These are phyloP conservation scores for Lipomyces yamanashiensis DNA, from an alignment of 805 yeast genomes.

Conservation along the genomic window DNA sequence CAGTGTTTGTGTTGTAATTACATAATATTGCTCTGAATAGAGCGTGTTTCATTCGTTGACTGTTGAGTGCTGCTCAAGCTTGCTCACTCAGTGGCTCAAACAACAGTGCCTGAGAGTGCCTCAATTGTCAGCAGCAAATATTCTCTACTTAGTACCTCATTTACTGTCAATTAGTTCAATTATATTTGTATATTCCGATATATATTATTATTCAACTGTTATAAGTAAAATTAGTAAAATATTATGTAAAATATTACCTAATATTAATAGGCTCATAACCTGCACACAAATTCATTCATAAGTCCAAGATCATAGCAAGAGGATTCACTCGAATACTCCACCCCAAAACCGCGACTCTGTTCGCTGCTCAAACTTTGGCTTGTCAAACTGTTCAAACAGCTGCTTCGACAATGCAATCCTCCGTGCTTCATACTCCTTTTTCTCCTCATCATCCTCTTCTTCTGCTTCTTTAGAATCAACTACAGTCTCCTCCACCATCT, in stretches of 20 bases:
- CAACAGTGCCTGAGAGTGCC: too few species aligned
- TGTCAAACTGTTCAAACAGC: constrained; percentile 2
- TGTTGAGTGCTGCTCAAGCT: background rate
- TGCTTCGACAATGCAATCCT: constrained; percentile 14
- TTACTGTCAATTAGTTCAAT: too few species aligned
- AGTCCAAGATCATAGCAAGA: too few species aligned
- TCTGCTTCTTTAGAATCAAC: background rate
- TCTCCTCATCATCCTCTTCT: constrained; percentile 1
- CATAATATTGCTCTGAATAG: constrained; percentile 6
- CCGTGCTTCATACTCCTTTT: constrained; percentile 4
- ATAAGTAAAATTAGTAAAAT: too few species aligned
- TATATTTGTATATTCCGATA: too few species aligned
- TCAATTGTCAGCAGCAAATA: too few species aligned
- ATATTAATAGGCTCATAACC: too few species aligned
- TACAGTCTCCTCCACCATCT: background rate
- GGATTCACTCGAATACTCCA: constrained; percentile 1
- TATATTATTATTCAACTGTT: too few species aligned
- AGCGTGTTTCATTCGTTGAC: background rate
- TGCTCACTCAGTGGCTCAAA: too few species aligned
- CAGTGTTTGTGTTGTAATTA: background rate
- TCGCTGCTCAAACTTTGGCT: background rate
- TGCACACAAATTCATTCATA: too few species aligned
- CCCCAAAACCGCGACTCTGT: constrained; percentile 26
- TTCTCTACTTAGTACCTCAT: too few species aligned
- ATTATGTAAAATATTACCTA: too few species aligned